A percentile compares a stretch with the other conserved stretches of the same genome.
Conservation (phyloP, 495 filamentous ascomycete species). For the Amphirosellinia nigrospora region DNA sequence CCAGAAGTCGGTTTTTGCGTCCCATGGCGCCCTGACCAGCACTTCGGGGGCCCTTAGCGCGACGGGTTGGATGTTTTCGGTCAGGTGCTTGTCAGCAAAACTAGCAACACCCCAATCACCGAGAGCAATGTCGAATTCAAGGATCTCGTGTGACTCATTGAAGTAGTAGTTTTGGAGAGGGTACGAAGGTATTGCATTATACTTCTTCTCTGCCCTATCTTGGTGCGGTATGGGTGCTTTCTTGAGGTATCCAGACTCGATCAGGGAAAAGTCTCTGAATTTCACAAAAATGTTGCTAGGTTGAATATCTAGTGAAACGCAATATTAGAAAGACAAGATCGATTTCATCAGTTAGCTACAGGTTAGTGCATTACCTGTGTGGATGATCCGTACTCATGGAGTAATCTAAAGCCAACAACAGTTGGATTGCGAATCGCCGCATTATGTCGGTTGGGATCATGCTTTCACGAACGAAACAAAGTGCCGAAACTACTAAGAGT, state of each 20-base stretch:
- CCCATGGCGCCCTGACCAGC: constrained; percentile 40
- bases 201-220: background rate
- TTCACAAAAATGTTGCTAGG: constrained; percentile 7
- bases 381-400: background rate
- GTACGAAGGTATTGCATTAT: background rate
- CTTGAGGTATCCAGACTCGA: background rate
- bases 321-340: background rate
- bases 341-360: background rate
- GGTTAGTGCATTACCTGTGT: background rate
- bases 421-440: background rate
- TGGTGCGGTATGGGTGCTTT: background rate
- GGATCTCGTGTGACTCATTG: background rate
- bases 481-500: background rate
- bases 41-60: constrained; percentile 40
- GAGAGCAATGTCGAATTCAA: constrained; percentile 22
- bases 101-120: constrained; percentile 43
- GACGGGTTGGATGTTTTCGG: constrained; percentile 39
- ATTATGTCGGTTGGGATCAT: background rate
- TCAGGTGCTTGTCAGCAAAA: constrained; percentile 35
- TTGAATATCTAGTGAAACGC: background rate
- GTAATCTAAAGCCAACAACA: background rate
- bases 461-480: background rate
- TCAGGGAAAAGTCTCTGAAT: background rate
- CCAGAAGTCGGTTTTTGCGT: constrained; percentile 35
- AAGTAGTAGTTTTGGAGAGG: background rate